phyloP scores from a whole-genome alignment of 2,329 filamentous ascomycete genomes.

The Xylariaceae sp. region DNA sequence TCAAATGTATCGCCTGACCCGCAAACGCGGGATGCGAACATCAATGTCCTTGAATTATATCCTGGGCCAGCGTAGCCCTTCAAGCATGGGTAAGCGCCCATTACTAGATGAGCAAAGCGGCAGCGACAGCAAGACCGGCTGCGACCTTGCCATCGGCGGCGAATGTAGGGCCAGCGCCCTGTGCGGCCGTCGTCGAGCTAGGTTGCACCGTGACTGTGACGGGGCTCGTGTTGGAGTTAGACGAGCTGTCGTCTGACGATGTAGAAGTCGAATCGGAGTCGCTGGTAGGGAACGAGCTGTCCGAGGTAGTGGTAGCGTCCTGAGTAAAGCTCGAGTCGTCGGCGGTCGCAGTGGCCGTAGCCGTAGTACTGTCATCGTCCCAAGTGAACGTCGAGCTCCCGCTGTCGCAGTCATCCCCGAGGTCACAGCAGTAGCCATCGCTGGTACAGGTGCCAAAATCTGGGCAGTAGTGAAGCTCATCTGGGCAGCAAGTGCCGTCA shows the following conservation, averaged over 20 bases:
- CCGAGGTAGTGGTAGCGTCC: not conserved
- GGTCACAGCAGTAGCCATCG: constrained; percentile 8
- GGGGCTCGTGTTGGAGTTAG: not conserved
- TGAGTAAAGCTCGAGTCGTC: not conserved
- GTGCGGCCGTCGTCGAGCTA: constrained; percentile 5
- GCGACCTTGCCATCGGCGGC: constrained; percentile 12
- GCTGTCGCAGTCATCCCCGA: constrained; percentile 3
- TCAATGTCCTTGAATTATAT: no score
- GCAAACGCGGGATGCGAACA: no score
- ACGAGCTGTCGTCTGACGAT: not conserved
- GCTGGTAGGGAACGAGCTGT: not conserved
- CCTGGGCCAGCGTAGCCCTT: no score
- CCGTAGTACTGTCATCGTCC: no score
- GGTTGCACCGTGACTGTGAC: constrained; percentile 8
- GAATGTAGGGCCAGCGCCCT: constrained; percentile 12
- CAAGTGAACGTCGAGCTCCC: constrained; percentile 1
- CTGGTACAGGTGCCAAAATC: constrained; percentile 18
- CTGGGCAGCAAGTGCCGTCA: constrained; percentile 18
- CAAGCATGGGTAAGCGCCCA: no score
- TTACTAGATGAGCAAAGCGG: constrained; percentile 13
- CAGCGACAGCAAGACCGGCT: constrained; percentile 14
- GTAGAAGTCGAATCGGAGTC: not conserved
- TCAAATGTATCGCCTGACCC: no score
- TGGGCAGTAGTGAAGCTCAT: constrained; percentile 18
- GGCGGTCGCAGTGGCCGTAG: constrained; percentile 1